Conservation (phyloP, 164 flowering plant genomes). For the Stephania cephalantha region DNA sequence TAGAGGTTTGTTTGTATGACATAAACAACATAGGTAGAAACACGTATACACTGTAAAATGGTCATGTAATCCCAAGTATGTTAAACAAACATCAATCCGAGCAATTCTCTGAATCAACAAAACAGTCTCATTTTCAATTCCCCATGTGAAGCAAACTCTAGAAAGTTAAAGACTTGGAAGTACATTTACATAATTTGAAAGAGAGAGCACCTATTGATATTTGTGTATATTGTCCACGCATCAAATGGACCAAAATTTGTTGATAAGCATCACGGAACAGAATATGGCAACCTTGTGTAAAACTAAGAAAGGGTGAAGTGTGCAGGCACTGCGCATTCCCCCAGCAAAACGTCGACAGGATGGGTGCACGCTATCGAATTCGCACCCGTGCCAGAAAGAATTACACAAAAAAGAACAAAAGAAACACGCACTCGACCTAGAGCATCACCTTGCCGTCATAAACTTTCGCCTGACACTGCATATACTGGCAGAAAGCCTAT, state of each 20-base stretch:
- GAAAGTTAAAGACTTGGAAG: not conserved
- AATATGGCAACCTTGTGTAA: not conserved
- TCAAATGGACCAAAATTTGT: not conserved
- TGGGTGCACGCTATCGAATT: constrained; percentile 4
- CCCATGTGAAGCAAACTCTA: no score
- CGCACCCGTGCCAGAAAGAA: not conserved
- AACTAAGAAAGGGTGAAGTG: not conserved
- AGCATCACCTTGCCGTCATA: constrained; percentile 2
- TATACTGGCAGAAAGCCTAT: constrained; percentile 8
- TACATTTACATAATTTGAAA: not conserved
- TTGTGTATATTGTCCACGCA: not conserved
- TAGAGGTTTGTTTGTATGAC: no score
- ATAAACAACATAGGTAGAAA: no score
- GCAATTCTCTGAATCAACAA: no score
- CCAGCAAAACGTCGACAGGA: constrained; percentile 12
- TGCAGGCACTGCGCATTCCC: constrained; percentile 7
- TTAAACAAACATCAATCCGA: no score
- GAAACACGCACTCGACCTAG: constrained; percentile 9
- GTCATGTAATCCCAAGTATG: no score
- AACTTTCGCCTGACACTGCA: constrained; percentile 5
- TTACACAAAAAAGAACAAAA: constrained; percentile 9
- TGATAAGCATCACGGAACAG: not conserved
- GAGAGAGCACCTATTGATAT: not conserved
- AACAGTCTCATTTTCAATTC: no score
- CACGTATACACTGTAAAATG: no score